These are phyloP conservation scores for Athelia psychrophila DNA, from an alignment of 1,284 basidiomycete genomes.

Conservation along the genomic window DNA sequence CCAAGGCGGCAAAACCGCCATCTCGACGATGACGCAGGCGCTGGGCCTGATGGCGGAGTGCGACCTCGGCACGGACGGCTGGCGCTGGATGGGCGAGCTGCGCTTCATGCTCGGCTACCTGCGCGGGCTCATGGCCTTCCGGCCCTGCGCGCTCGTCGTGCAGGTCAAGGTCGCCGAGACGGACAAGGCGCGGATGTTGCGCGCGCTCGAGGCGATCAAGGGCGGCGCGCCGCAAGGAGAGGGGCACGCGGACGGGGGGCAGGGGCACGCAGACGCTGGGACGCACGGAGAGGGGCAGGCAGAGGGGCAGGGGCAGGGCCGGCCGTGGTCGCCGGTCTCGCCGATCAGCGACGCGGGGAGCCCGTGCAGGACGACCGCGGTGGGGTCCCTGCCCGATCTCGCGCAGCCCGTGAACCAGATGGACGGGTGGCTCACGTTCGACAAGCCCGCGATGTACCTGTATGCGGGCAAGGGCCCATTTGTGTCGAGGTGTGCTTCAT, in stretches of 20 bases:
- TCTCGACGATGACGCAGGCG: conserved; percentile 88
- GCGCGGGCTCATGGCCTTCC: conserved; percentile 56
- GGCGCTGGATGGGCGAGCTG: conserved; percentile 92
- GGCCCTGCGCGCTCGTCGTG: conserved; percentile 67
- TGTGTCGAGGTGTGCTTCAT: conserved; percentile 55
- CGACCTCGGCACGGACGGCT: conserved; percentile 83
- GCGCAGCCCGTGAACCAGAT: conserved; percentile 36
- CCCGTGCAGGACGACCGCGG: background rate
- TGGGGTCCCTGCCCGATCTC: conserved; percentile 37
- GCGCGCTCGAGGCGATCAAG: conserved; percentile 30
- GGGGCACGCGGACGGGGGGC: no score
- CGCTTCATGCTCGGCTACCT: conserved; percentile 88
- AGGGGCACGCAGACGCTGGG: no score
- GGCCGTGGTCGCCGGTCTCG: conserved; percentile 12
- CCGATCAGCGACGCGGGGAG: conserved; percentile 7
- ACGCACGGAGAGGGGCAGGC: no score
- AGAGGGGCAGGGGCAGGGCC: no score
- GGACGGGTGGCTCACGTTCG: conserved; percentile 70
- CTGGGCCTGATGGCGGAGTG: conserved; percentile 92
- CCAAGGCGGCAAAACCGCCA: conserved; percentile 63
- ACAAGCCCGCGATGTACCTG: conserved; percentile 70
- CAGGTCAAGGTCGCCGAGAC: conserved; percentile 68
- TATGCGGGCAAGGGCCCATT: conserved; percentile 73
- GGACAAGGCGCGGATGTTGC: conserved; percentile 75
- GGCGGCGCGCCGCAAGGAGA: no score